Evolutionary conservation across 495 filamentous ascomycete species (phyloP).

Genomic region (Hypoxylon cercidicola): DNA sequence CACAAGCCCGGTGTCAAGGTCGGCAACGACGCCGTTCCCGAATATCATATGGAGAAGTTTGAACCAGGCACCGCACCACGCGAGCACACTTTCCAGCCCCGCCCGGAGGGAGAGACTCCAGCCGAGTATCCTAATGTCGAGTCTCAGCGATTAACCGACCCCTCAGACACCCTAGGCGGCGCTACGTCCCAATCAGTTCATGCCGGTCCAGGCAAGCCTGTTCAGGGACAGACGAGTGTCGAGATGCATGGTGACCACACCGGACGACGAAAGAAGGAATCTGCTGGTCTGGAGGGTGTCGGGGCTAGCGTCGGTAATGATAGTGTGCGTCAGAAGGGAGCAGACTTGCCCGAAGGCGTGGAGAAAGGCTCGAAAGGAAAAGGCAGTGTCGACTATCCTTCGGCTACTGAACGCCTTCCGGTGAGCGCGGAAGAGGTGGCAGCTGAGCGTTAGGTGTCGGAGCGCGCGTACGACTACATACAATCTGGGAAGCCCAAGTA

Average conservation of each 20-base stretch:
- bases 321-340: slow-evolving; percentile 51
- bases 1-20: slow-evolving; percentile 73
- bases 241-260: slow-evolving; percentile 65
- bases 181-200: slow-evolving; percentile 72
- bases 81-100: slow-evolving; percentile 68
- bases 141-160: too few species aligned
- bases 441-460: slow-evolving; percentile 46
- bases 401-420: slow-evolving; percentile 52
- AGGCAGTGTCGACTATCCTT: slow-evolving; percentile 49
- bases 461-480: slow-evolving; percentile 34
- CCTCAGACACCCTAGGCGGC: slow-evolving; percentile 67
- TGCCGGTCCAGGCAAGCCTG: slow-evolving; percentile 68
- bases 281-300: slow-evolving; percentile 64
- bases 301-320: slow-evolving; percentile 51
- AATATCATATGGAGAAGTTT: slow-evolving; percentile 70
- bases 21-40: slow-evolving; percentile 68
- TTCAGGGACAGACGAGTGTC: slow-evolving; percentile 66
- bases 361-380: slow-evolving; percentile 51
- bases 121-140: slow-evolving; percentile 52
- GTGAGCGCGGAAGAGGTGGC: slow-evolving; percentile 60
- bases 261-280: slow-evolving; percentile 62
- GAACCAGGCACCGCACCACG: slow-evolving; percentile 73
- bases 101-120: slow-evolving; percentile 58
- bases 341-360: slow-evolving; percentile 50
- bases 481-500: slow-evolving; percentile 25